Percentiles rank a stretch among this genome's conserved stretches.
Conservation (phyloP, 1,139 yeast species). For the Pichia sp. region DNA sequence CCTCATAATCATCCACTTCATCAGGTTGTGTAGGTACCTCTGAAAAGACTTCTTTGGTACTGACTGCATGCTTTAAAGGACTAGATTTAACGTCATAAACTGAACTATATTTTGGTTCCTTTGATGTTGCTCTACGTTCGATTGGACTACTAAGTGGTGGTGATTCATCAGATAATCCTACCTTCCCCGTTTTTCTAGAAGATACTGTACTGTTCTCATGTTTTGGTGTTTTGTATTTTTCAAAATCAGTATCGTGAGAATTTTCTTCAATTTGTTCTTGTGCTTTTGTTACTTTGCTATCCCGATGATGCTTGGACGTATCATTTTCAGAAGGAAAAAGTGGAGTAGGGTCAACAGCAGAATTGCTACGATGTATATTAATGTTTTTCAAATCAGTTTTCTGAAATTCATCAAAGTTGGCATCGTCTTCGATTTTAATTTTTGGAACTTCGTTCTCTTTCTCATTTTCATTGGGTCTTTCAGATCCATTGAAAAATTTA, state of each 20-base stretch:
- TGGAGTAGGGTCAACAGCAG: neutral
- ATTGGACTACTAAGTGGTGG: neutral
- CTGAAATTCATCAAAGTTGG: neutral
- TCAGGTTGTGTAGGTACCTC: constrained; percentile 1
- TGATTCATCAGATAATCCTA: too few species aligned
- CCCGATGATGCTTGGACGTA: neutral
- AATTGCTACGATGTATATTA: neutral
- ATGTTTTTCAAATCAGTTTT: neutral
- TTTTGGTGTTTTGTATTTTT: neutral
- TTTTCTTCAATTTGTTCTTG: neutral
- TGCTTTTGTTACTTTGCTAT: neutral
- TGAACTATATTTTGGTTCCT: neutral
- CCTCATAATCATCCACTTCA: neutral
- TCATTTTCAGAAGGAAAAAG: neutral
- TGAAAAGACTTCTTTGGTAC: too few species aligned
- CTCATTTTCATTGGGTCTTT: too few species aligned
- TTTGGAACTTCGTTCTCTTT: neutral
- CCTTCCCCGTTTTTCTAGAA: too few species aligned
- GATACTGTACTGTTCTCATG: too few species aligned
- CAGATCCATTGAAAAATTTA: neutral
- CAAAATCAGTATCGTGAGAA: neutral
- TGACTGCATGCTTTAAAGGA: too few species aligned
- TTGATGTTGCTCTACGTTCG: neutral
- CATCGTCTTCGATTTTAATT: neutral
- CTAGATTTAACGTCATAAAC: too few species aligned